Evolutionary conservation across 1,284 basidiomycete species (phyloP), one percentile per base, ranked within the genome.

Genomic region (Pseudozyma thailandica): DNA sequence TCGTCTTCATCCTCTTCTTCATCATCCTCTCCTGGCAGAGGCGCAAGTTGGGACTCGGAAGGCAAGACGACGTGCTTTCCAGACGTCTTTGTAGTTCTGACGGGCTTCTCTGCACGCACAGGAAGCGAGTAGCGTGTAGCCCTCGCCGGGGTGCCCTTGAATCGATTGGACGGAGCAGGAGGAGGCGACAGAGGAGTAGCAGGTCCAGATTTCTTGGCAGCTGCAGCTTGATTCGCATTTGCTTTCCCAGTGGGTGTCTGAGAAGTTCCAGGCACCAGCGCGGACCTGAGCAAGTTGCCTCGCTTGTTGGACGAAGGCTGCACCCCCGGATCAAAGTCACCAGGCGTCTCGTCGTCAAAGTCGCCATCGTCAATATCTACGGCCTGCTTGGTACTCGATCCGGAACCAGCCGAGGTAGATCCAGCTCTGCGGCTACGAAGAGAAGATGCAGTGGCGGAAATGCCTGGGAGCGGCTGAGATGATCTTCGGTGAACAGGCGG

Each of bases 41-140:
- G 91, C 58, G 89, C 90, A 1, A 93, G 92, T 83, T 97, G 94
- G 3, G 92, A 92, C 46, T 90, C 93, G 45, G 92, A 92, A 0
- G 94, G 94, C 12, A 97, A 87, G 20, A 94, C 86, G 6, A 97
- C 93, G 71, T 95, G 92, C 80, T 92, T 93, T 75, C 94, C 92
- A 0, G 90, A 91, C 1, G 91, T 93, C 85, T 97, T 97, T 15
- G 92, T 93, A 0, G 92, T 91, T 44, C 94, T 87, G 4, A 83
- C 92, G 85, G 58, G 89, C 72, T 82, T 82, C 45, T 82, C 81
- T 8, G 79, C 50, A 6, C 81, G 69, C 4, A 82, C 80, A 4
- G 81, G 81, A 15, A 82, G 65, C 37, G 80, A 81, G 58, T 82
- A 82, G 26, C 79, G 75, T 15, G 72, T 79, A 0, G 77, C 58